Evolutionary conservation across 164 flowering plant species (phyloP).

Genomic region (Vitis cinerea): DNA sequence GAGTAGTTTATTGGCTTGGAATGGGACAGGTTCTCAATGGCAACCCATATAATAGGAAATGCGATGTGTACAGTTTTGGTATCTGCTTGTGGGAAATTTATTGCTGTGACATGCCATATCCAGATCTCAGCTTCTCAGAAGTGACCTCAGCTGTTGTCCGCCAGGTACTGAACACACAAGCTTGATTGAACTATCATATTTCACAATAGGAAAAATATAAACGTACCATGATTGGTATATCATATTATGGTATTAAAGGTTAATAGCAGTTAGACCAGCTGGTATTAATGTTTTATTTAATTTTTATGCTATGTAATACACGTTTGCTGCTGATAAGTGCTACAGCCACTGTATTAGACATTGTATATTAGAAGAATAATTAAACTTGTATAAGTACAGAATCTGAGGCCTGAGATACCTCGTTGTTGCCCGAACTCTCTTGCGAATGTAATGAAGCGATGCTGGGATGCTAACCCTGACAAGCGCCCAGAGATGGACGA

Average conservation of each 20-base stretch:
- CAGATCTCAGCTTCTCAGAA: conserved; percentile 65
- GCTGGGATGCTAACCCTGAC: conserved; percentile 62
- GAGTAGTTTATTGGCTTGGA: not conserved
- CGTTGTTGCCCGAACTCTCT: conserved; percentile 56
- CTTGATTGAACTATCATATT: not conserved
- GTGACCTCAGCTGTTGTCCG: conserved; percentile 61
- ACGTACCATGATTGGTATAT: too few species aligned
- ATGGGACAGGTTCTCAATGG: conserved; percentile 52
- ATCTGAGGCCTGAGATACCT: conserved; percentile 61
- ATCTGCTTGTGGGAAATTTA: conserved; percentile 70
- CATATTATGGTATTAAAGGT: not conserved
- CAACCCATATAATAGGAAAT: conserved; percentile 50
- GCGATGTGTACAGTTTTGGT: conserved; percentile 64
- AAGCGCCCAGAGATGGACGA: conserved; percentile 62
- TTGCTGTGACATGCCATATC: conserved; percentile 71
- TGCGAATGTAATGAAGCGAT: conserved; percentile 54
- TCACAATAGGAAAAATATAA: too few species aligned
- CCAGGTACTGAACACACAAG: conserved; percentile 29
- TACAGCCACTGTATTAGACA: too few species aligned
- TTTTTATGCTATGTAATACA: too few species aligned
- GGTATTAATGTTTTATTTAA: too few species aligned
- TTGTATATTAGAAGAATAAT: not conserved
- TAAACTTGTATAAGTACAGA: conserved; percentile 28
- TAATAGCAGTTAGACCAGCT: not conserved
- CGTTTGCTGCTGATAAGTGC: too few species aligned